These are phyloP conservation scores for Boletus edulis DNA, from an alignment of 768 basidiomycete genomes.

Conservation along the genomic window DNA sequence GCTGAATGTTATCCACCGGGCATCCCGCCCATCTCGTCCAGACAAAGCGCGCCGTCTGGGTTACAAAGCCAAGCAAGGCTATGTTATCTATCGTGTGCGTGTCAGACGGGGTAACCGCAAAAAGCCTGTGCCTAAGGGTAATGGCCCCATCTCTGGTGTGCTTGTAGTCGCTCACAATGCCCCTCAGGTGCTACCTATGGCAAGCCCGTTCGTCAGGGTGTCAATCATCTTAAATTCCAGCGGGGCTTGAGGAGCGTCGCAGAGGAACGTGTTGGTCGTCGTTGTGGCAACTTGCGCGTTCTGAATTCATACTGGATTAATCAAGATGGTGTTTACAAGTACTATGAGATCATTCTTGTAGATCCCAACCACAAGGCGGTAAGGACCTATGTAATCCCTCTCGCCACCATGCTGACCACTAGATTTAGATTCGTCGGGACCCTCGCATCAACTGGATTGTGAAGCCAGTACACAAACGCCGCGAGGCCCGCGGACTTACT, in stretches of 20 bases:
- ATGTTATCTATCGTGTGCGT: conserved; percentile 95
- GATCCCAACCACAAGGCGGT: conserved; percentile 95
- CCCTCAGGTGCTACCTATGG: conserved; percentile 89
- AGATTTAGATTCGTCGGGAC: conserved; percentile 81
- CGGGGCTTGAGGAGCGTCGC: conserved; percentile 89
- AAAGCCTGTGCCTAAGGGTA: conserved; percentile 97
- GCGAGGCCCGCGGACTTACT: conserved; percentile 97
- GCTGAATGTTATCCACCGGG: conserved; percentile 96
- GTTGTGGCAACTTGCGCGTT: conserved; percentile 96
- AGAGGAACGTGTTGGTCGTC: conserved; percentile 95
- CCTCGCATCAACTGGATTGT: conserved; percentile 98
- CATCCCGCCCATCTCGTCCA: conserved; percentile 95
- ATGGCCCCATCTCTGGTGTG: conserved; percentile 11
- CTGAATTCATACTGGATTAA: conserved; percentile 99
- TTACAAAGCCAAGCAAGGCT: conserved; percentile 99
- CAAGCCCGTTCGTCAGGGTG: conserved; percentile 99
- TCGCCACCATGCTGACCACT: conserved; percentile 9
- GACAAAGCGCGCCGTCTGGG: conserved; percentile 99
- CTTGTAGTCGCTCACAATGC: neutral
- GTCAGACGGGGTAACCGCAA: conserved; percentile 99
- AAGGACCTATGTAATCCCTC: conserved; percentile 30
- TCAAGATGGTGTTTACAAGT: conserved; percentile 98
- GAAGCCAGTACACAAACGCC: conserved; percentile 97
- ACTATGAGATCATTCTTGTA: conserved; percentile 98
- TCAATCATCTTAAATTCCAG: conserved; percentile 99